Percentiles rank a stretch among this genome's conserved stretches.
Conservation (phyloP, 306 rosid genomes). For the Crataegus laevigata region DNA sequence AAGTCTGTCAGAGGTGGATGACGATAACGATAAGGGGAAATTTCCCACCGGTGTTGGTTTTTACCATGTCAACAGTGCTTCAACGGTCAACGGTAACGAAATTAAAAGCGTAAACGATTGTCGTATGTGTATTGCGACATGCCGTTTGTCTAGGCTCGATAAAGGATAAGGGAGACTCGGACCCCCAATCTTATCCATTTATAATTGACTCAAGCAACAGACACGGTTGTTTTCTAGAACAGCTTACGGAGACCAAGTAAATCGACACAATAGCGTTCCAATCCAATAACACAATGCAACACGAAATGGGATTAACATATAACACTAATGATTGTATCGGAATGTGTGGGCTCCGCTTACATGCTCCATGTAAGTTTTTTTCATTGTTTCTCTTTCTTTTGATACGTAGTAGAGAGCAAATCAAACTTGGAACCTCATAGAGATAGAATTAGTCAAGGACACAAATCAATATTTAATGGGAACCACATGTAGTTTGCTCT, state of each 20-base stretch:
- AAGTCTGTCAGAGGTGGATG: not conserved
- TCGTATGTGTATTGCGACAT: not conserved
- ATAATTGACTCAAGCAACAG: not conserved
- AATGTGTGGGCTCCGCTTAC: accelerated
- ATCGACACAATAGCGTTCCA: too few species aligned
- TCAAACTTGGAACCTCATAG: accelerated
- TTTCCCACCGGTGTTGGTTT: slow-evolving; percentile 3
- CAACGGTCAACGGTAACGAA: not conserved
- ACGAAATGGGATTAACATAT: too few species aligned
- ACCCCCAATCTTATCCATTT: not conserved
- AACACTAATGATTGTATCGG: too few species aligned
- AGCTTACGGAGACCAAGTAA: too few species aligned
- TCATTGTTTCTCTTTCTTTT: too few species aligned
- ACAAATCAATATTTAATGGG: not conserved
- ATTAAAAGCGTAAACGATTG: not conserved
- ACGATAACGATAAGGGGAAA: slow-evolving; percentile 4
- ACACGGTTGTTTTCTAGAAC: too few species aligned
- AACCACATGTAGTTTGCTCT: not conserved
- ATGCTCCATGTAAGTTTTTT: too few species aligned
- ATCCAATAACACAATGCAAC: too few species aligned
- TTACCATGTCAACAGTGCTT: slow-evolving; percentile 22
- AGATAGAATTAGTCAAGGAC: not conserved
- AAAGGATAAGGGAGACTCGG: not conserved
- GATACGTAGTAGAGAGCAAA: not conserved
- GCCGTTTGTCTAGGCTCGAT: not conserved